phyloP scores from a whole-genome alignment of 2,329 filamentous ascomycete species.

The Penicillium sumatraense region DNA sequence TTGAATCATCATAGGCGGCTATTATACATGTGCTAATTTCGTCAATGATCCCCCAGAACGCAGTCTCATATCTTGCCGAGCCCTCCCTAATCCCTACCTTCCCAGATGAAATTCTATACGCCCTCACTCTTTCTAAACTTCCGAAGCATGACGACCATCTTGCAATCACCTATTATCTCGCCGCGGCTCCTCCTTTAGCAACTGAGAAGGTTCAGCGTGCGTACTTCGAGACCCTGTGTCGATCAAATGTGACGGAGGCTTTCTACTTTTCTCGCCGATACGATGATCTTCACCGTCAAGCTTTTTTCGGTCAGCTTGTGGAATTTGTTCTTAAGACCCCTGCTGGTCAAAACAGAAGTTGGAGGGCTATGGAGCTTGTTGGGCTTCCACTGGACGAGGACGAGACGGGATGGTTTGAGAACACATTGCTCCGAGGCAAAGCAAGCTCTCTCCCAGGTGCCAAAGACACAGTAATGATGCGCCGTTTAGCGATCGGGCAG shows the following conservation, averaged over 20 bases:
- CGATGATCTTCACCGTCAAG: slow-evolving; percentile 63
- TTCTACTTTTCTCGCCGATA: slow-evolving; percentile 73
- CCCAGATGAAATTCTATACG: slow-evolving; percentile 77
- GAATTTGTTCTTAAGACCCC: slow-evolving; percentile 57
- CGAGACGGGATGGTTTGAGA: slow-evolving; percentile 77
- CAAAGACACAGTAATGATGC: slow-evolving; percentile 75
- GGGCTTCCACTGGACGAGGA: slow-evolving; percentile 71
- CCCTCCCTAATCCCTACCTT: slow-evolving; percentile 81
- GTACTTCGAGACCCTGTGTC: slow-evolving; percentile 71
- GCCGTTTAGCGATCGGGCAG: slow-evolving; percentile 70
- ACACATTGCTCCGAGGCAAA: slow-evolving; percentile 67
- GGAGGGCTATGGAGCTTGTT: slow-evolving; percentile 70
- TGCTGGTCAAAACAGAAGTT: slow-evolving; percentile 49
- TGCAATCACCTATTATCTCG: slow-evolving; percentile 77
- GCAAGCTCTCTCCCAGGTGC: slow-evolving; percentile 68
- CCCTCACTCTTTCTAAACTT: slow-evolving; percentile 65
- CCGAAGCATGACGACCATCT: slow-evolving; percentile 65
- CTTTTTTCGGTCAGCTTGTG: slow-evolving; percentile 71
- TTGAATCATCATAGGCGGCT: no score
- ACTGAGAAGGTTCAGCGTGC: slow-evolving; percentile 64
- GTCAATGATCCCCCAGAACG: slow-evolving; percentile 51
- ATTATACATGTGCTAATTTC: slow-evolving; percentile 14
- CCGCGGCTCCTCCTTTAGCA: slow-evolving; percentile 73
- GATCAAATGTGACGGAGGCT: slow-evolving; percentile 71
- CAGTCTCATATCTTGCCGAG: slow-evolving; percentile 76